A percentile compares a stretch with the other conserved stretches of the same genome.
Conservation (phyloP, 1,284 basidiomycete species). For the Malassezia arunalokei region DNA sequence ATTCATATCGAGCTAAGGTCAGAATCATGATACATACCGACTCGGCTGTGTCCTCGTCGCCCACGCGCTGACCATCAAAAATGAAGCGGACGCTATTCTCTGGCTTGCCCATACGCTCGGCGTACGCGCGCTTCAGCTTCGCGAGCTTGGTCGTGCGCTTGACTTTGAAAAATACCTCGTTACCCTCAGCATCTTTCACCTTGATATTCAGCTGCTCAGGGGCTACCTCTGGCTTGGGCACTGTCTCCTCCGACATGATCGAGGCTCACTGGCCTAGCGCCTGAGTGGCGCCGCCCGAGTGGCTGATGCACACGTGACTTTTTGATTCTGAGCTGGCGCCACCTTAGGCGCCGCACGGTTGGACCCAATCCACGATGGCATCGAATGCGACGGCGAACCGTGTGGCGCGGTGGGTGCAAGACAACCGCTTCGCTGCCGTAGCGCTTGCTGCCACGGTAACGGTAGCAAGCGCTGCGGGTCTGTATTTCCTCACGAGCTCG, state of each 20-base stretch:
- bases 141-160: constrained; percentile 83
- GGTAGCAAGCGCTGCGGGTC: constrained; percentile 25
- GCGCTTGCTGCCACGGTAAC: constrained; percentile 32
- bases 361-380: constrained; percentile 4
- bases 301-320: too few relatives aligned
- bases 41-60: constrained; percentile 43
- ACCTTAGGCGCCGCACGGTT: background rate
- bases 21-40: constrained; percentile 24
- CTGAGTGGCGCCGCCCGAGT: too few relatives aligned
- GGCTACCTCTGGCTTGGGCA: constrained; percentile 37
- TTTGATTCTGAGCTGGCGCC: background rate
- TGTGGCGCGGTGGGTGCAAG: constrained; percentile 35
- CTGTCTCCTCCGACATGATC: constrained; percentile 25
- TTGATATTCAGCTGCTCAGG: constrained; percentile 46
- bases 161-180: constrained; percentile 97
- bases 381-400: constrained; percentile 31
- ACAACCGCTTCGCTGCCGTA: constrained; percentile 36
- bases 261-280: too few relatives aligned
- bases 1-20: constrained; percentile 38
- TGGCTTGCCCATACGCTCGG: constrained; percentile 74
- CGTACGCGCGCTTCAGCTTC: constrained; percentile 87
- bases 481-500: constrained; percentile 25
- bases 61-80: constrained; percentile 41
- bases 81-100: constrained; percentile 43
- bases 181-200: constrained; percentile 51